Conservation (phyloP, 208 protist genomes). For the Entamoeba invadens region DNA sequence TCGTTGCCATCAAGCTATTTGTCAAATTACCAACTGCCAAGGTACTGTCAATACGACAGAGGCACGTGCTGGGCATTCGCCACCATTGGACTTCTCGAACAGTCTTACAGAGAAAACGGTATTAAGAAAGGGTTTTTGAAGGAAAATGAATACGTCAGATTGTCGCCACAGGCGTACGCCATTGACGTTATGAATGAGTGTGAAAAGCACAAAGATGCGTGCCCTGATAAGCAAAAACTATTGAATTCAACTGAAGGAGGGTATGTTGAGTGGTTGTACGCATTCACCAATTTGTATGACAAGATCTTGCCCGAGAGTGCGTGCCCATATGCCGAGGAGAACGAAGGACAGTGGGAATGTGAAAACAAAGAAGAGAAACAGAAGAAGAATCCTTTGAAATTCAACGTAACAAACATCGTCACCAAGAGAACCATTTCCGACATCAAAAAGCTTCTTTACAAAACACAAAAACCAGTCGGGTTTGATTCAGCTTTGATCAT, state of each 20-base stretch:
- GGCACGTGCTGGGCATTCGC: constrained; percentile 14
- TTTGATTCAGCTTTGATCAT: background rate
- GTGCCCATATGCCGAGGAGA: constrained; percentile 3
- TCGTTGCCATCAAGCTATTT: background rate
- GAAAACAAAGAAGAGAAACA: background rate
- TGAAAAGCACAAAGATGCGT: background rate
- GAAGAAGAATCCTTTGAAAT: constrained; percentile 6
- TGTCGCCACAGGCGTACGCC: constrained; percentile 14
- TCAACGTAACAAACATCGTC: background rate
- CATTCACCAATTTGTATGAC: background rate
- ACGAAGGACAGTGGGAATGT: background rate
- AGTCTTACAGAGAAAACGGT: background rate
- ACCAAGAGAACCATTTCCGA: constrained; percentile 1
- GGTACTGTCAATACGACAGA: background rate
- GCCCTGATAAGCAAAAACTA: background rate
- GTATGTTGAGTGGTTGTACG: constrained; percentile 3
- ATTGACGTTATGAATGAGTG: constrained; percentile 7
- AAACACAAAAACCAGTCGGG: background rate
- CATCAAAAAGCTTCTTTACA: background rate
- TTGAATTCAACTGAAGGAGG: background rate
- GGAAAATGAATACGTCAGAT: constrained; percentile 7
- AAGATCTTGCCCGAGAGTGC: background rate
- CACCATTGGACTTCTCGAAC: constrained; percentile 2
- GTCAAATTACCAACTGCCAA: background rate
- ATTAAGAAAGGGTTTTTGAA: constrained; percentile 10